These are phyloP conservation scores for Lasiosphaeriaceae sp. DNA, from an alignment of 495 filamentous ascomycete species.

Conservation along the genomic window DNA sequence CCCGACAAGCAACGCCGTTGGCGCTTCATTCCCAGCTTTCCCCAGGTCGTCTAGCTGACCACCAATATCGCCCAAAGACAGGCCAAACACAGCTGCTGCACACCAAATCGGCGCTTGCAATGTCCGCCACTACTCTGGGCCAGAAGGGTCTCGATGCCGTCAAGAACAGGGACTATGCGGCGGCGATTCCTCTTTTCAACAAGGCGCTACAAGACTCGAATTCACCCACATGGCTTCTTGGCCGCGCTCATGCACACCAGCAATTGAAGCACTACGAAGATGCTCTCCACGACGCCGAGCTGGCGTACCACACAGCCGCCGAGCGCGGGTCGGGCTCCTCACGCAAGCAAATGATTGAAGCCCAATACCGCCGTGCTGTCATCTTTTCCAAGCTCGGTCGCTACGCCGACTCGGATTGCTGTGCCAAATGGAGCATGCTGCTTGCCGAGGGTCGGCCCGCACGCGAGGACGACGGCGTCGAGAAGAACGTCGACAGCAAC, in stretches of 20 bases:
- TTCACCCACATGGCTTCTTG: slow-evolving; percentile 79
- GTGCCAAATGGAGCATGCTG: slow-evolving; percentile 63
- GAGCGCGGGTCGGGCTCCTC: slow-evolving; percentile 60
- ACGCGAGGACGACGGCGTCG: slow-evolving; percentile 37
- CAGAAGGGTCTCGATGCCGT: slow-evolving; percentile 55
- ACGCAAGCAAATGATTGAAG: slow-evolving; percentile 71
- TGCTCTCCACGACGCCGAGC: slow-evolving; percentile 77
- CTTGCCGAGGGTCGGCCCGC: slow-evolving; percentile 44
- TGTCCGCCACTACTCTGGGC: slow-evolving; percentile 30
- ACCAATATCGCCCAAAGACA: background rate
- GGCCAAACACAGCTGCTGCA: too few species aligned
- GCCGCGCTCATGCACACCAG: slow-evolving; percentile 79
- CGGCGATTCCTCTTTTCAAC: slow-evolving; percentile 71
- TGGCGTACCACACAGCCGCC: slow-evolving; percentile 63
- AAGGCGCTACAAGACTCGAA: slow-evolving; percentile 64
- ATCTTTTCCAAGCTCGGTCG: slow-evolving; percentile 65
- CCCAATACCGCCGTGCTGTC: slow-evolving; percentile 77
- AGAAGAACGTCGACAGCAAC: slow-evolving; percentile 33
- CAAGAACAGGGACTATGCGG: slow-evolving; percentile 54
- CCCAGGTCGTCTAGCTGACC: too few species aligned
- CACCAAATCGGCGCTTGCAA: too few species aligned
- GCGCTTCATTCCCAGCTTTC: too few species aligned
- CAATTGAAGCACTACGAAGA: slow-evolving; percentile 49
- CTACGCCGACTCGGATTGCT: slow-evolving; percentile 72
- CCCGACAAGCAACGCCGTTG: too few species aligned